Conservation (phyloP, 495 filamentous ascomycete species). For the Parathielavia appendiculata region DNA sequence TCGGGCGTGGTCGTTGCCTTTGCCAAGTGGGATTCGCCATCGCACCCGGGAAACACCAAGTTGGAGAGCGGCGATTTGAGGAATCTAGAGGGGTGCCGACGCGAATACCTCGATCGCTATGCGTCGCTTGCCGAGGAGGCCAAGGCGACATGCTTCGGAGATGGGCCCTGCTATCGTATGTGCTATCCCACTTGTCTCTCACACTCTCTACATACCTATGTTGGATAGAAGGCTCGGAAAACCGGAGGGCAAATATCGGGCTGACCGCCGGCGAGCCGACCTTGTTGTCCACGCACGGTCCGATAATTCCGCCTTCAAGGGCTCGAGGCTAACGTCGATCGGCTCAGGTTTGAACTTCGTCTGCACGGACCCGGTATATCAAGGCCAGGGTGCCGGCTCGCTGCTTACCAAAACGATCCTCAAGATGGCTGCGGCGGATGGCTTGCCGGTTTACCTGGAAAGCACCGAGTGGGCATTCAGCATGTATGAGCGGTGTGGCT, state of each 20-base stretch:
- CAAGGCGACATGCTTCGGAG: slow-evolving; percentile 28
- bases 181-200: slow-evolving; percentile 4
- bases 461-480: slow-evolving; percentile 37
- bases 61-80: slow-evolving; percentile 21
- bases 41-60: slow-evolving; percentile 19
- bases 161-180: slow-evolving; percentile 25
- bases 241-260: not conserved
- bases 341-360: slow-evolving; percentile 36
- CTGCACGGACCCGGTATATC: slow-evolving; percentile 39
- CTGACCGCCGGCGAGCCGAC: not conserved
- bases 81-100: slow-evolving; percentile 16
- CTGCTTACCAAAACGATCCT: slow-evolving; percentile 36
- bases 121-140: slow-evolving; percentile 30
- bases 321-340: not conserved
- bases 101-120: slow-evolving; percentile 34
- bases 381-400: slow-evolving; percentile 39
- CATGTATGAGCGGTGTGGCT: slow-evolving; percentile 42
- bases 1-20: slow-evolving; percentile 33
- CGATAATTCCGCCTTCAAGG: not conserved
- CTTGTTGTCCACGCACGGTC: not conserved
- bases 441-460: slow-evolving; percentile 41
- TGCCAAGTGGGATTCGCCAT: slow-evolving; percentile 38
- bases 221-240: not conserved
- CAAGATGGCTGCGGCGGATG: slow-evolving; percentile 32
- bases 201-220: not conserved